Evolutionary conservation across 768 basidiomycete genomes (phyloP).

Genomic region (Clavaria fumosa): DNA sequence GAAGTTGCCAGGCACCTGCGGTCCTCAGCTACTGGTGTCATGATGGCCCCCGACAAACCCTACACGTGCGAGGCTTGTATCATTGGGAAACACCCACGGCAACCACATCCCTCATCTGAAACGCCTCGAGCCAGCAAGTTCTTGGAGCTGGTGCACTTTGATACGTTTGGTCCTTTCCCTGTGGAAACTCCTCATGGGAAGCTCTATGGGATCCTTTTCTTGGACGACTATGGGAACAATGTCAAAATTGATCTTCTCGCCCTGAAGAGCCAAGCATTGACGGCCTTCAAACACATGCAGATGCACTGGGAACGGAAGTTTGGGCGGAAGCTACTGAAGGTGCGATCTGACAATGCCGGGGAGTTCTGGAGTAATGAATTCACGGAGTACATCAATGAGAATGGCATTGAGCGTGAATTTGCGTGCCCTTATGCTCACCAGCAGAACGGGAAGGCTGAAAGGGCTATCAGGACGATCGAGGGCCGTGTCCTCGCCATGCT

Average conservation of each 20-base stretch:
- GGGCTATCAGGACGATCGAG: slow-evolving; percentile 16
- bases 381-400: slow-evolving; percentile 2
- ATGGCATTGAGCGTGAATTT: slow-evolving; percentile 13
- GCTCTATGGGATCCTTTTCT: no score
- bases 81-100: slow-evolving; percentile 16
- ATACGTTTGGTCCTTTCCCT: no score
- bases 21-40: no score
- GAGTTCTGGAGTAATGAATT: slow-evolving; percentile 2
- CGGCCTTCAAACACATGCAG: background rate
- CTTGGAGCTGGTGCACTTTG: no score
- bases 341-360: slow-evolving; percentile 5
- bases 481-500: slow-evolving; percentile 14
- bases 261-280: slow-evolving; percentile 1
- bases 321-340: background rate
- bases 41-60: no score
- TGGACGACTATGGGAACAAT: no score
- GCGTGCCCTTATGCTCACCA: slow-evolving; percentile 18
- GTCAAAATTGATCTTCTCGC: slow-evolving; percentile 1
- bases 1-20: no score
- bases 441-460: slow-evolving; percentile 20
- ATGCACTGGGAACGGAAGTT: slow-evolving; percentile 2
- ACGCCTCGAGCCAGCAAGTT: no score
- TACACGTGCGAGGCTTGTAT: slow-evolving; percentile 13
- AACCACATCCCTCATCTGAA: no score
- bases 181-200: no score